Conservation (phyloP, 1,139 yeast genomes). For the Yamadazyma jaroonii region DNA sequence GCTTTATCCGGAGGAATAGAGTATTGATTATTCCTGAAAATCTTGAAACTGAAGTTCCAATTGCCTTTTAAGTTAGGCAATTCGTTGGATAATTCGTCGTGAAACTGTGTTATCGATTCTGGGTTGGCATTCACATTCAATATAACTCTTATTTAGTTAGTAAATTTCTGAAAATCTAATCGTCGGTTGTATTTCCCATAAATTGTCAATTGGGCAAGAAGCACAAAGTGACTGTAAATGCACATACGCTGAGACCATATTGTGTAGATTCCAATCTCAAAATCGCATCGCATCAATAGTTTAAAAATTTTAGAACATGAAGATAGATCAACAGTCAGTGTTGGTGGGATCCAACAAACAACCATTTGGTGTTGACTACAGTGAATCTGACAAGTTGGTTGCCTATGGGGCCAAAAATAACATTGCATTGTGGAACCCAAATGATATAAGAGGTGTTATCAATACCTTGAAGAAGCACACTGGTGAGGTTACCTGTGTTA, state of each 20-base stretch:
- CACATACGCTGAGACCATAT: slow-evolving; percentile 19
- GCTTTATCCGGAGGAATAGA: slow-evolving; percentile 43
- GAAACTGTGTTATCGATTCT: slow-evolving; percentile 62
- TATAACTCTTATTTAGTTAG: slow-evolving; percentile 36
- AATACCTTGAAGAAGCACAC: slow-evolving; percentile 58
- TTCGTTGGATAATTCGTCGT: slow-evolving; percentile 64
- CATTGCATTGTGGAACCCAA: slow-evolving; percentile 69
- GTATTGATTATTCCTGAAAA: slow-evolving; percentile 59
- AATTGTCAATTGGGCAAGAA: no score
- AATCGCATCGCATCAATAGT: slow-evolving; percentile 9
- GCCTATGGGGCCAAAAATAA: slow-evolving; percentile 78
- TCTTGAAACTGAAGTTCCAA: slow-evolving; percentile 64
- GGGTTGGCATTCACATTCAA: slow-evolving; percentile 58
- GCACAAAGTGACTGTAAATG: no score
- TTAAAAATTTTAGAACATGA: slow-evolving; percentile 4
- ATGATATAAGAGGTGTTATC: slow-evolving; percentile 42
- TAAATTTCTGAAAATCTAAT: no score
- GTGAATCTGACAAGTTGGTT: slow-evolving; percentile 34
- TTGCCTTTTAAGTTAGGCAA: slow-evolving; percentile 57
- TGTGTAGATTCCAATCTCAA: background rate
- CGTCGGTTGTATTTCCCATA: no score
- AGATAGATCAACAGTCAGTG: slow-evolving; percentile 46
- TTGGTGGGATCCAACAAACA: slow-evolving; percentile 82
- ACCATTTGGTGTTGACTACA: slow-evolving; percentile 62
- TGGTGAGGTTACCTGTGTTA: slow-evolving; percentile 55